Base-by-base conservation (phyloP, 768 basidiomycete genomes). In the Podaxis sp. region DNA sequence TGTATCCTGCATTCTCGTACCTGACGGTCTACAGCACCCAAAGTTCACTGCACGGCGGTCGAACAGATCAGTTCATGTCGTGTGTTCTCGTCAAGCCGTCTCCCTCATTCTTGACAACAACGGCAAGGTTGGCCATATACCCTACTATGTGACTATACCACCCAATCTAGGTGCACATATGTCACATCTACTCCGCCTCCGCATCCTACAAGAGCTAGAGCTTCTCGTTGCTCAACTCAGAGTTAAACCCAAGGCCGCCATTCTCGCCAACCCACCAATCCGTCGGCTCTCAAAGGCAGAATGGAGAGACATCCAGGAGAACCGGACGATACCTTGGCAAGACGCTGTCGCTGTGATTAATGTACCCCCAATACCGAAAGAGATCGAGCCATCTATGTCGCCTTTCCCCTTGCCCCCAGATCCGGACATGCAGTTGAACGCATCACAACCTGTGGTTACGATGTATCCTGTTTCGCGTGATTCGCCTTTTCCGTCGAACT, bases 151-250 rank as follows among this genome's bases (percentile, higher is more conserved):
- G 10, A 28, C 65, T 1, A 58, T 81, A 2, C 82, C 82, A 63
- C 71, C 82, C 13, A 75, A 80, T 37, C 73, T 90, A 17, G 71
- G 74, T 8, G 75, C 80, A 26, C 87, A 93, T 49, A 80, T 91
- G 38, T 77, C 77, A 2, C 87, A 92, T 68, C 77, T 87, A 24
- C 76, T 94, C 10, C 90, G 91, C 50, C 72, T 89, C 13, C 85
- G 92, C 17, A 82, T 92, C 12, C 75, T 94, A 2, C 91, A 93
- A 71, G 93, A 94, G 68, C 74, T 94, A 5, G 80, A 87, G 41
- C 71, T 92, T 4, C 72, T 93, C 46, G 77, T 74, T 0, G 80
- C 82, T 12, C 72, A 70, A 6, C 70, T 89, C 50, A 72, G 77
- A 65, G 66, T 57, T 46, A 60, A 66, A 46, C 64, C 61, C 28